Percentiles rank a stretch among this genome's conserved stretches.
Evolutionary conservation across 2,329 filamentous ascomycete genomes (phyloP).

Genomic region (Fusarium neocosmosporiellum): DNA sequence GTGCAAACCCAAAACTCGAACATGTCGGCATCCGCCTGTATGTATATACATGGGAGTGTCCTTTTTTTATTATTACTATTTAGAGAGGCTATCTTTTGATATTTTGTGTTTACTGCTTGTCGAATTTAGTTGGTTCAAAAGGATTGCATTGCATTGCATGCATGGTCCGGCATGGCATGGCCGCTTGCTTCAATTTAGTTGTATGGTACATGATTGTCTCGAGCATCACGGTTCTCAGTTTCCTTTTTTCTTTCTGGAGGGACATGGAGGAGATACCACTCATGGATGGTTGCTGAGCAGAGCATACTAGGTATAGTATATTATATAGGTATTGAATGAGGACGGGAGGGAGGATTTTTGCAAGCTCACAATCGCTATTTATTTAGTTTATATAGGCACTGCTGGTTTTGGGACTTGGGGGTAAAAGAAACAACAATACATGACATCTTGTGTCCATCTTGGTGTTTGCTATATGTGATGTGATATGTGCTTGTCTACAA

Average conservation of each 20-base stretch:
- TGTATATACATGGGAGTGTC: constrained; percentile 36
- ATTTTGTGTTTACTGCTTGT: constrained; percentile 5
- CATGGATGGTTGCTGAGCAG: constrained; percentile 33
- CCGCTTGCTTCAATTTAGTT: constrained; percentile 12
- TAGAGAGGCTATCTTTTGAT: constrained; percentile 24
- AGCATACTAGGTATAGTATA: constrained; percentile 22
- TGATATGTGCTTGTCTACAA: neutral
- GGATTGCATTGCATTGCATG: constrained; percentile 35
- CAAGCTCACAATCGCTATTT: constrained; percentile 30
- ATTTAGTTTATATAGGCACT: constrained; percentile 23
- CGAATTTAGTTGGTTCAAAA: constrained; percentile 24
- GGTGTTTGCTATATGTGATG: neutral
- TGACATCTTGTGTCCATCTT: neutral
- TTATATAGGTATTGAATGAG: constrained; percentile 28
- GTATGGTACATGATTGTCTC: constrained; percentile 24
- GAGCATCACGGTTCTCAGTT: constrained; percentile 28
- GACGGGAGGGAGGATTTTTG: constrained; percentile 11
- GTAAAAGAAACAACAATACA: constrained; percentile 17
- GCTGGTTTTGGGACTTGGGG: neutral
- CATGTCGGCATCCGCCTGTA: constrained; percentile 23
- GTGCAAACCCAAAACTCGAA: constrained; percentile 38
- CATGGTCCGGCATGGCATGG: constrained; percentile 36
- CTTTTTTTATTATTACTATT: constrained; percentile 8
- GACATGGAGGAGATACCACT: constrained; percentile 38
- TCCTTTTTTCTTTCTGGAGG: constrained; percentile 21